These are phyloP conservation scores for Tricholoma flavovirens DNA, from an alignment of 768 basidiomycete genomes.

Conservation along the genomic window DNA sequence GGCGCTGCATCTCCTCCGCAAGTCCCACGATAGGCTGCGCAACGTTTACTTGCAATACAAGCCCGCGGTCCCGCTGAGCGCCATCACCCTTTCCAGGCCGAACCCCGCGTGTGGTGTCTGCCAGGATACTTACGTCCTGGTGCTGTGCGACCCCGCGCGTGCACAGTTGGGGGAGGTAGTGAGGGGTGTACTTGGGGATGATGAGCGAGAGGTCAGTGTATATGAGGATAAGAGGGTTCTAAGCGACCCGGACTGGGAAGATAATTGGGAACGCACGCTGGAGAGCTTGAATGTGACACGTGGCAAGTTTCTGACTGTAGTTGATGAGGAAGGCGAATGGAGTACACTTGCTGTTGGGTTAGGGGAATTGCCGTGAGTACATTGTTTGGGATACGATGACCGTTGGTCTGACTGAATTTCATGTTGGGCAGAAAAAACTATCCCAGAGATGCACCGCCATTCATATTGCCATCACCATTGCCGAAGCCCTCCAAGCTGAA, in stretches of 20 bases:
- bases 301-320: constrained; percentile 85
- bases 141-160: constrained; percentile 68
- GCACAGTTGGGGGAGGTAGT: constrained; percentile 72
- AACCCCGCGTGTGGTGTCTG: constrained; percentile 82
- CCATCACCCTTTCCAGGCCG: constrained; percentile 59
- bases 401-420: constrained; percentile 4
- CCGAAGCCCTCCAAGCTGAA: constrained; percentile 49
- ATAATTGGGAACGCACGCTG: constrained; percentile 77
- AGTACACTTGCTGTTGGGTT: constrained; percentile 69
- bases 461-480: constrained; percentile 61
- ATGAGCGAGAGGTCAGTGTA: constrained; percentile 64
- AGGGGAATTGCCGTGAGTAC: constrained; percentile 64
- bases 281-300: constrained; percentile 73
- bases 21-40: constrained; percentile 53
- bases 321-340: constrained; percentile 80
- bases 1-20: constrained; percentile 76
- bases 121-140: constrained; percentile 70
- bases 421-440: constrained; percentile 46
- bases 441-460: constrained; percentile 41
- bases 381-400: background rate
- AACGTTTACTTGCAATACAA: constrained; percentile 80
- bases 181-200: constrained; percentile 55
- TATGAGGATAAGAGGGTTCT: constrained; percentile 85
- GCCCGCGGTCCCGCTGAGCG: constrained; percentile 70
- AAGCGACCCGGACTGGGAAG: constrained; percentile 91